phyloP scores from a whole-genome alignment of 345 rosid genomes.

The Abelmoschus esculentus region DNA sequence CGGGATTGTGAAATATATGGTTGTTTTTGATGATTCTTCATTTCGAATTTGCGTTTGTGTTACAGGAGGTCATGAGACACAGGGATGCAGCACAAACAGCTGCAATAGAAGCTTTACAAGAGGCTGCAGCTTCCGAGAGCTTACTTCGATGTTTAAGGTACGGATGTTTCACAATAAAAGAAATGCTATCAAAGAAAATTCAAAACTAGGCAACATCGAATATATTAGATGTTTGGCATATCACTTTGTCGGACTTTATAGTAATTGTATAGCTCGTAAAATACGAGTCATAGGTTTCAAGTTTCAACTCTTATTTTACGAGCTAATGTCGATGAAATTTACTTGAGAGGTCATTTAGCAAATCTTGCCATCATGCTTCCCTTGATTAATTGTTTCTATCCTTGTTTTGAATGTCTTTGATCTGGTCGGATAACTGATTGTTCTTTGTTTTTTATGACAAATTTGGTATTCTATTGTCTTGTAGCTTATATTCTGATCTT shows the following conservation, averaged over 20 bases:
- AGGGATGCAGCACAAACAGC: constrained; percentile 86
- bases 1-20: neutral
- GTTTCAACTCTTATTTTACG: too few relatives aligned
- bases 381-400: neutral
- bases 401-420: neutral
- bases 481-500: constrained; percentile 71
- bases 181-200: neutral
- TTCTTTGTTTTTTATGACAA: neutral
- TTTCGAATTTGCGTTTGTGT: neutral
- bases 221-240: neutral
- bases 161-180: neutral
- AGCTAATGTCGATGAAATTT: neutral
- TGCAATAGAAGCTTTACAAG: constrained; percentile 84
- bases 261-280: too few relatives aligned
- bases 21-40: neutral
- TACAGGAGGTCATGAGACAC: constrained; percentile 76
- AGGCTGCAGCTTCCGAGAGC: constrained; percentile 88
- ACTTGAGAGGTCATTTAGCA: neutral
- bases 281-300: too few relatives aligned
- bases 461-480: constrained; percentile 11
- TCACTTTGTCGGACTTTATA: neutral
- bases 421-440: neutral
- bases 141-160: constrained; percentile 87
- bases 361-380: neutral
- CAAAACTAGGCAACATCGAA: neutral